A percentile compares a stretch with the other conserved stretches of the same genome.
Evolutionary conservation across 306 rosid genomes (phyloP).

Genomic region (Vicia villosa): DNA sequence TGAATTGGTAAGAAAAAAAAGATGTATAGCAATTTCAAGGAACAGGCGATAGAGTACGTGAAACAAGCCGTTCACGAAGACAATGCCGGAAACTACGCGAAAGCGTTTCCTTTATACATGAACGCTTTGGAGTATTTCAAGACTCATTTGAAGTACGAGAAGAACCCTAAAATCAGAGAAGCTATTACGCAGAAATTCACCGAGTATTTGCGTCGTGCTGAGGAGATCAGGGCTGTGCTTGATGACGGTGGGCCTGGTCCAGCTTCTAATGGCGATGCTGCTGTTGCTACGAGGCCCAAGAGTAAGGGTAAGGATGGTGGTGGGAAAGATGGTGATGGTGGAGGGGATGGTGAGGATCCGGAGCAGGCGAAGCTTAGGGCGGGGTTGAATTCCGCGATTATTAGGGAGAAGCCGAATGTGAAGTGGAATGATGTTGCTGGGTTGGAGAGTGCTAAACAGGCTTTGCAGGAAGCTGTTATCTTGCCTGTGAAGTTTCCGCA

Average conservation of each 20-base stretch:
- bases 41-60: slow-evolving; percentile 97
- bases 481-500: slow-evolving; percentile 97
- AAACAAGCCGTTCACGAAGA: slow-evolving; percentile 97
- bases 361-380: slow-evolving; percentile 91
- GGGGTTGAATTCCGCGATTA: slow-evolving; percentile 85
- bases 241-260: slow-evolving; percentile 92
- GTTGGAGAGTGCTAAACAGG: slow-evolving; percentile 93
- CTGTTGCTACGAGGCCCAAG: slow-evolving; percentile 85
- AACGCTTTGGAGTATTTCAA: slow-evolving; percentile 94
- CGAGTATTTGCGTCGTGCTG: slow-evolving; percentile 94
- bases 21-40: slow-evolving; percentile 99
- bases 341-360: slow-evolving; percentile 82
- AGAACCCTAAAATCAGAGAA: slow-evolving; percentile 91
- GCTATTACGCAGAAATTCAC: slow-evolving; percentile 96
- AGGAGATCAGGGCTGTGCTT: slow-evolving; percentile 91
- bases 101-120: slow-evolving; percentile 95
- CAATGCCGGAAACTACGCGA: slow-evolving; percentile 88
- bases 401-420: slow-evolving; percentile 90
- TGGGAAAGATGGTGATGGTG: slow-evolving; percentile 66
- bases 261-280: slow-evolving; percentile 90
- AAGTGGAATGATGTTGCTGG: slow-evolving; percentile 99
- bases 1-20: slow-evolving; percentile 31
- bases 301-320: slow-evolving; percentile 81
- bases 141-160: slow-evolving; percentile 96
- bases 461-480: slow-evolving; percentile 96